A percentile compares a stretch with the other conserved stretches of the same genome.
These are phyloP conservation scores for Alternaria sp. DNA, from an alignment of 2,329 filamentous ascomycete genomes.

Conservation along the genomic window DNA sequence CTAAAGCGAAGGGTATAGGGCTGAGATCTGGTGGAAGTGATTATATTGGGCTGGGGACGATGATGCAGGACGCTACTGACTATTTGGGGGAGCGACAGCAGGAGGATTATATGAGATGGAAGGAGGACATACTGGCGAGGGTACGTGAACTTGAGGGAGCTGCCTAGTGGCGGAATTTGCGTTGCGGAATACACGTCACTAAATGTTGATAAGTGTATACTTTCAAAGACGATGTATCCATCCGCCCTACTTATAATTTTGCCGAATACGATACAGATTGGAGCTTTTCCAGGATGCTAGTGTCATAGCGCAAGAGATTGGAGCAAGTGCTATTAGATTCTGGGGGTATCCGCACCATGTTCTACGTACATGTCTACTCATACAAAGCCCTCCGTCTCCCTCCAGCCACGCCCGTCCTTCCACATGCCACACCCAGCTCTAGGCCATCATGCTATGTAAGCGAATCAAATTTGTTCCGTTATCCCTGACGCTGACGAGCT, in stretches of 20 bases:
- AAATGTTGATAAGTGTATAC: neutral
- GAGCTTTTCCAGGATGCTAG: neutral
- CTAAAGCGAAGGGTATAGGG: slow-evolving; percentile 47
- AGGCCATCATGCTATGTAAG: neutral
- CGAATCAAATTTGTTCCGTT: neutral
- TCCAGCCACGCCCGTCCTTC: neutral
- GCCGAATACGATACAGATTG: neutral
- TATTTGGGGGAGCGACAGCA: slow-evolving; percentile 70
- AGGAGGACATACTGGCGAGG: slow-evolving; percentile 62
- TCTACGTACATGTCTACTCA: neutral
- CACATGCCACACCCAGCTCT: neutral
- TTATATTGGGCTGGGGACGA: slow-evolving; percentile 63
- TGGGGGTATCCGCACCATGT: neutral
- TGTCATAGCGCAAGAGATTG: neutral
- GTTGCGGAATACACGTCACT: neutral
- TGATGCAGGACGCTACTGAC: slow-evolving; percentile 78
- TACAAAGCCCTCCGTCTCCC: neutral
- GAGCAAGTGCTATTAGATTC: neutral
- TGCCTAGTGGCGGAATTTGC: neutral
- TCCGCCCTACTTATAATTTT: too few species aligned
- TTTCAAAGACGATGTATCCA: neutral
- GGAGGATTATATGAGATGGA: slow-evolving; percentile 70
- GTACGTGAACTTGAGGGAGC: slow-evolving; percentile 58
- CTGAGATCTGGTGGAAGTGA: slow-evolving; percentile 53
- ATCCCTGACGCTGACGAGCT: neutral